Evolutionary conservation across 306 rosid genomes (phyloP).

Genomic region (Cucumis hystrix): DNA sequence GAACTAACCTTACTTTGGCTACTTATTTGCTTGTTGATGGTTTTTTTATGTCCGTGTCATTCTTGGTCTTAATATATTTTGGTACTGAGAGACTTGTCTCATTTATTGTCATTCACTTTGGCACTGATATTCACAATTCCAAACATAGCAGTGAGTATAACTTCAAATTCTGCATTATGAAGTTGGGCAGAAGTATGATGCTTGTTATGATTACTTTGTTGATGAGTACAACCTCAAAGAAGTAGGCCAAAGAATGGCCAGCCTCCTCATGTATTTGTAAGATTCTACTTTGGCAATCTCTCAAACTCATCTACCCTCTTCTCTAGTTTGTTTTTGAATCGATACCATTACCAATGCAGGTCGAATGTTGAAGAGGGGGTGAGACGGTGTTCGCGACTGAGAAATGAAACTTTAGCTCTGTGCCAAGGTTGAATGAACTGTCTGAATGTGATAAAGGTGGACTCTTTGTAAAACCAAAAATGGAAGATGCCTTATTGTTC

Average conservation of each 20-base stretch:
- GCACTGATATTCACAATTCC: neutral
- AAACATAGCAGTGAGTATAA: constrained; percentile 53
- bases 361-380: constrained; percentile 93
- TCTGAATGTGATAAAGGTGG: constrained; percentile 77
- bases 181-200: constrained; percentile 76
- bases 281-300: neutral
- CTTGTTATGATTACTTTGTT: constrained; percentile 68
- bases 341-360: neutral
- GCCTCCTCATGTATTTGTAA: constrained; percentile 66
- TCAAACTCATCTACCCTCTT: neutral
- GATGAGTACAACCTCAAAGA: constrained; percentile 71
- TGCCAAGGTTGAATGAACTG: constrained; percentile 76
- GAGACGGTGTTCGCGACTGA: constrained; percentile 80
- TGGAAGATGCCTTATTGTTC: constrained; percentile 81
- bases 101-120: too few relatives aligned
- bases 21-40: neutral
- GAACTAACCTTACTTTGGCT: too few relatives aligned
- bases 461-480: constrained; percentile 67
- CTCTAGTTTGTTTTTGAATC: neutral
- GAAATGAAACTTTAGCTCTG: constrained; percentile 48
- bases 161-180: constrained; percentile 91
- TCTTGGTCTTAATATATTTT: too few relatives aligned
- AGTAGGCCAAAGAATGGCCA: constrained; percentile 81
- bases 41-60: neutral
- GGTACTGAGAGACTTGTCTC: too few relatives aligned